Evolutionary conservation across 331 rosid species (phyloP), one percentile per base, ranked within the genome.

Genomic region (Spiraea crenata): DNA sequence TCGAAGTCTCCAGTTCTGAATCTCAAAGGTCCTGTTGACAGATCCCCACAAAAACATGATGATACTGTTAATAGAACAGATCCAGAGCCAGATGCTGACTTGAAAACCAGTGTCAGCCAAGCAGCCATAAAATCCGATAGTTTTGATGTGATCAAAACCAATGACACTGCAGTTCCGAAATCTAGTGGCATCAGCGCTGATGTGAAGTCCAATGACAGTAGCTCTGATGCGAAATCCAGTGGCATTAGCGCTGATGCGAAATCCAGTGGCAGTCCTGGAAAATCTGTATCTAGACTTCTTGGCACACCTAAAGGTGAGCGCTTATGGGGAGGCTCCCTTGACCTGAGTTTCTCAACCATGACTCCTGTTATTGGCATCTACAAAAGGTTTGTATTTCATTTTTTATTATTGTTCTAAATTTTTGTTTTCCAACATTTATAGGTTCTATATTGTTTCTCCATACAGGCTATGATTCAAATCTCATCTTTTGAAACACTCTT

Each of bases 321-420:
- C 71, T 52, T 90, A 14, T 95, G 99, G 99, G 92, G 81, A 61
- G 99, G 99, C 61, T 73, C 80, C 77, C 92, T 95, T 67, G 98
- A 89, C 73, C 63, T 85, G 37, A 95, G 78, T 75, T 66, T 88
- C 66, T 89, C 92, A 1, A 81, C 83, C 55, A 85, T 82, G 65
- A 77, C 82, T 9, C 74, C 95, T 25, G 92, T 88, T 60, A 59
- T 86, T 41, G 86, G 90, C 76, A 40, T 86, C 77, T 95, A 81
- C 65, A 88, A 86, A 83, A 91, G 99, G 99, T 91, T 5, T 37
- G 79, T 42, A 51, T 61, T 69, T 75, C 25, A 34, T 15, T 47
- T 25, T 31, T 11, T 58, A 42, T 6, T 46, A 20, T 70, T 84
- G 8, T 57, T 2, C 5, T 5, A 39, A 5, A 50, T 1, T 35